Evolutionary conservation across 768 basidiomycete genomes (phyloP).

Genomic region (Tricholoma saponaceum): DNA sequence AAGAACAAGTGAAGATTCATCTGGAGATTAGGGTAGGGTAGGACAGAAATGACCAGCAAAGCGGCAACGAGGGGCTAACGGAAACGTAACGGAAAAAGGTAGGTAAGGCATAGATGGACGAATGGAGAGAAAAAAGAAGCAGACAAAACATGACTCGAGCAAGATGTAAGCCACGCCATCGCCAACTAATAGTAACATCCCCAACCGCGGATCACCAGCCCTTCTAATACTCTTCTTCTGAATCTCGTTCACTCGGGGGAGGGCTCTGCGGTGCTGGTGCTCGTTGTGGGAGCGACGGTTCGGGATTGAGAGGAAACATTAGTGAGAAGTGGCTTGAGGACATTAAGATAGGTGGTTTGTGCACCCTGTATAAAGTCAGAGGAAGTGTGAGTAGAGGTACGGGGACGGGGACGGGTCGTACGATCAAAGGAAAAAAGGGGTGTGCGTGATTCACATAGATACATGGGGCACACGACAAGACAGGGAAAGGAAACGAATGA

Average conservation of each 20-base stretch:
- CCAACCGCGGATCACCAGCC: neutral
- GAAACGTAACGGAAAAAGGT: neutral
- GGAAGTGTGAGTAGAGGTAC: neutral
- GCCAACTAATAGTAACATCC: neutral
- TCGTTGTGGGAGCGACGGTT: constrained; percentile 40
- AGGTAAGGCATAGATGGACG: neutral
- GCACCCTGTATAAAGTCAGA: constrained; percentile 59
- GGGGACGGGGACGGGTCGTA: neutral
- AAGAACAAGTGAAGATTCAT: neutral
- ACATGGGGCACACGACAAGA: constrained; percentile 7
- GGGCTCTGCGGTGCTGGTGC: constrained; percentile 50
- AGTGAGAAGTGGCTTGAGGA: constrained; percentile 77
- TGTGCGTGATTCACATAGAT: neutral
- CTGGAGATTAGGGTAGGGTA: neutral
- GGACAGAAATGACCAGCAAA: neutral
- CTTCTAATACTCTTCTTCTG: neutral
- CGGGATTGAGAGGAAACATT: constrained; percentile 49
- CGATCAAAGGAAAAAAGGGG: neutral
- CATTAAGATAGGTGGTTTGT: constrained; percentile 68
- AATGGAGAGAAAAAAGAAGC: neutral
- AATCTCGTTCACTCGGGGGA: constrained; percentile 5
- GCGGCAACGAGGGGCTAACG: neutral
- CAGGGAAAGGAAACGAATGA: constrained; percentile 8
- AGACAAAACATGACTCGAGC: neutral
- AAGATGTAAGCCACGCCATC: neutral